Conservation (phyloP, 2,329 filamentous ascomycete genomes). For the Phoma herbarum region DNA sequence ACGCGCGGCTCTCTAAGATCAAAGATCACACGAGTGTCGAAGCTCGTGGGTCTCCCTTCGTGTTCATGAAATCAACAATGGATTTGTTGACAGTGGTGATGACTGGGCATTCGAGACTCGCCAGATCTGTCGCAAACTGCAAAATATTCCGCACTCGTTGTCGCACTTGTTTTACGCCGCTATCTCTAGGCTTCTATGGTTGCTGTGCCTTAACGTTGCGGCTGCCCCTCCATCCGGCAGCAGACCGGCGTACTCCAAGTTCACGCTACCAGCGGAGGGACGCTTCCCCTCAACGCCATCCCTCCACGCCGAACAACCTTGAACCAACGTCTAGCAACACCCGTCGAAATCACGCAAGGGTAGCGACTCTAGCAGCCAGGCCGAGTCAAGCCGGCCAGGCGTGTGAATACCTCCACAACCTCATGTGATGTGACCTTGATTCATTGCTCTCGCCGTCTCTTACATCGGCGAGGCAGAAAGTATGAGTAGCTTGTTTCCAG, state of each 20-base stretch:
- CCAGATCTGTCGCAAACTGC: not conserved
- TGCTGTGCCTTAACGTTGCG: constrained; percentile 9
- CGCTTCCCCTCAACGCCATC: constrained; percentile 14
- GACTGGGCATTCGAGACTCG: constrained; percentile 7
- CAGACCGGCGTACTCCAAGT: constrained; percentile 1
- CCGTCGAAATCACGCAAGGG: constrained; percentile 8
- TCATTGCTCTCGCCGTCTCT: constrained; percentile 6
- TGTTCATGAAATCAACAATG: constrained; percentile 11
- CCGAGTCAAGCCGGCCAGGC: constrained; percentile 7
- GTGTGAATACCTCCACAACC: constrained; percentile 5
- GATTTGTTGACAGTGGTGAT: constrained; percentile 16
- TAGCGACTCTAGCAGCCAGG: constrained; percentile 3
- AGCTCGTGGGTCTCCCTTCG: constrained; percentile 18
- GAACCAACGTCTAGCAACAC: constrained; percentile 18
- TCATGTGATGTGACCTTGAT: constrained; percentile 8
- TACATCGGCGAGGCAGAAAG: constrained; percentile 21
- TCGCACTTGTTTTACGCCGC: constrained; percentile 14
- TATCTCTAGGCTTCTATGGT: constrained; percentile 6
- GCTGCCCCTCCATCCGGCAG: constrained; percentile 17
- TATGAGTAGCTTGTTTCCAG: constrained; percentile 15
- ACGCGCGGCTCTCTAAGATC: constrained; percentile 33
- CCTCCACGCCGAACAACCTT: constrained; percentile 14
- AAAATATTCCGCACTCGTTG: constrained; percentile 17
- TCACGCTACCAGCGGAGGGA: constrained; percentile 9
- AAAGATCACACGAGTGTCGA: constrained; percentile 15